Base-by-base conservation (phyloP, 345 rosid species). In the Raphanus sativus region DNA sequence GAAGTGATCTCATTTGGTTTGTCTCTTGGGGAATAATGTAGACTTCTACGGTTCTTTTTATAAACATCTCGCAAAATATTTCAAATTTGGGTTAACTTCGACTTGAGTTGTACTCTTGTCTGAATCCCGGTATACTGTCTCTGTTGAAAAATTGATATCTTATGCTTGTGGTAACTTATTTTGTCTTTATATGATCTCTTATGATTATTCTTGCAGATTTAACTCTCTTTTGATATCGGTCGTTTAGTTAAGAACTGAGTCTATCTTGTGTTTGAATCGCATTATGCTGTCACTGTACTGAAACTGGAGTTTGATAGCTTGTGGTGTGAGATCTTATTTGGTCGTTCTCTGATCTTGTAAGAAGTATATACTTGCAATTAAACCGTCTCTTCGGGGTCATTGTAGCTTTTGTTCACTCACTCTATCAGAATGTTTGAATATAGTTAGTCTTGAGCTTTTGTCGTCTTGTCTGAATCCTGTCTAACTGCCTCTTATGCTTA, bases 1-100 rank as follows among this genome's bases (percentile, higher is more conserved):
- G 79, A 83, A 86, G 77, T 77, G 77, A 67, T 9, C 29, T 42
- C 8, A 8, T 33, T 61, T 63, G 65, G 36, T 74, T 62, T 67
- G 38, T 52, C 60, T 33, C 5, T 42, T 24, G 2, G 21, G 0
- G 3, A 16, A 55, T 0, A 30, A 65, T 77, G 15, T 58, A 65
- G 76, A 69, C 75, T 65, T 16, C 8, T 32, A 0, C 10, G 1
- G 12, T 75, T 28, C 28, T 25, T 1, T 0, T 28, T 2, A 4
- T 12, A 4, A 59, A 26, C 32, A 12, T 63, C 55, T n/a, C 36
- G 45, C 56, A 26, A 9, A 71, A 60, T 28, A 60, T 71, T 60
- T 61, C 30, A 15, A 26, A 13, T 13, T 29, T 29, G 54, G 66
- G 1, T 59, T 17, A 1, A 32, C 60, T 33, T 55, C 13, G 62